A percentile compares a stretch with the other conserved stretches of the same genome.
Evolutionary conservation across 495 filamentous ascomycete genomes (phyloP).

Genomic region (Mycothermus thermophilus): DNA sequence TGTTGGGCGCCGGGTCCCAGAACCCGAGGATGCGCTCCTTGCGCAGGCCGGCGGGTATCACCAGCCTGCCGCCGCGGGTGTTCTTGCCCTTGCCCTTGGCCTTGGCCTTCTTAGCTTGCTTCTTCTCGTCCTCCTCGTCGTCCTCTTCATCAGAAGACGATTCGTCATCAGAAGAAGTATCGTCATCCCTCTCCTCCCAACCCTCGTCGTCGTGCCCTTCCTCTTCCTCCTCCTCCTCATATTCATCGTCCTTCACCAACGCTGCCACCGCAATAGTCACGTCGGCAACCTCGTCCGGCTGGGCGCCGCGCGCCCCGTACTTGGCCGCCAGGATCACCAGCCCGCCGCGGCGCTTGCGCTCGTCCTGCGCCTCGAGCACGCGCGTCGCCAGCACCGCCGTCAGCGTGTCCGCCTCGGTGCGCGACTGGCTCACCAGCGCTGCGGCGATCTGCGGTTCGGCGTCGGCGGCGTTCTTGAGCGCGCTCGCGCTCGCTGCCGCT

Average conservation of each 20-base stretch:
- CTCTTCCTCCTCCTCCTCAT: slow-evolving; percentile 1
- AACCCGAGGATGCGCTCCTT: slow-evolving; percentile 43
- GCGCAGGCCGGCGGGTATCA: slow-evolving; percentile 10
- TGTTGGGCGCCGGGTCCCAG: slow-evolving; percentile 45
- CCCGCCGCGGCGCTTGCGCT: slow-evolving; percentile 22
- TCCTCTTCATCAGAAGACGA: too few species aligned
- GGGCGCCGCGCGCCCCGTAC: slow-evolving; percentile 16
- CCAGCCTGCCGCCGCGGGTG: slow-evolving; percentile 5
- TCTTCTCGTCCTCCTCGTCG: too few species aligned
- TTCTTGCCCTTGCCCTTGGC: too few species aligned
- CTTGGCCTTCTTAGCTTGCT: too few species aligned
- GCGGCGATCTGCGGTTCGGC: slow-evolving; percentile 25
- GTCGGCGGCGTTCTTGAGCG: slow-evolving; percentile 7
- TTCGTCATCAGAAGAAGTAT: too few species aligned
- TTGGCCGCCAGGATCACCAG: slow-evolving; percentile 21
- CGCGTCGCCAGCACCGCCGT: slow-evolving; percentile 39
- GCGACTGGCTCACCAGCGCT: slow-evolving; percentile 29
- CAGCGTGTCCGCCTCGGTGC: slow-evolving; percentile 37
- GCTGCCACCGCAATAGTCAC: slow-evolving; percentile 22
- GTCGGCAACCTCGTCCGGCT: slow-evolving; percentile 22
- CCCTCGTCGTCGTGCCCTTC: too few species aligned
- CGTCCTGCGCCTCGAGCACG: slow-evolving; percentile 35
- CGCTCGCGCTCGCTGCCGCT: too few species aligned
- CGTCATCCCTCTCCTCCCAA: too few species aligned
- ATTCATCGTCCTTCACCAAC: slow-evolving; percentile 6